These are phyloP conservation scores for Cladosporium sp. DNA, from an alignment of 2,329 filamentous ascomycete genomes.

Conservation along the genomic window DNA sequence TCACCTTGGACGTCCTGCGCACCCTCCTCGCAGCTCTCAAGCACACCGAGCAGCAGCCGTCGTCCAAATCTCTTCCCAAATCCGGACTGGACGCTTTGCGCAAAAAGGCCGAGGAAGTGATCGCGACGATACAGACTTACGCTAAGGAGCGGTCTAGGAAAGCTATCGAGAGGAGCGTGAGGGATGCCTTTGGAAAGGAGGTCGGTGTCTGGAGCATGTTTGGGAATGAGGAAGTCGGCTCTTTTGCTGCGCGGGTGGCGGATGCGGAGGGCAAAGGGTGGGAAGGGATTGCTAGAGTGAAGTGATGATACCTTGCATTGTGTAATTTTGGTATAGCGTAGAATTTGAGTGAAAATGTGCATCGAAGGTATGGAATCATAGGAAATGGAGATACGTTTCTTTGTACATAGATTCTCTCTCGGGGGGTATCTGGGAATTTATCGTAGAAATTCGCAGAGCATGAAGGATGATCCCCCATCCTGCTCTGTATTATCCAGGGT, in stretches of 20 bases:
- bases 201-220: slow-evolving; percentile 14
- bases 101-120: slow-evolving; percentile 16
- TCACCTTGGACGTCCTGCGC: slow-evolving; percentile 24
- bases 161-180: slow-evolving; percentile 14
- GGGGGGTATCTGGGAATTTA: not conserved
- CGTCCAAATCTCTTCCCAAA: slow-evolving; percentile 7
- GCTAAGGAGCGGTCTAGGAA: slow-evolving; percentile 20
- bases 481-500: not conserved
- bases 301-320: no score
- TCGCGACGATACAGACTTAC: slow-evolving; percentile 21
- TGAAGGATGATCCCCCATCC: not conserved
- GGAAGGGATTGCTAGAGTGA: slow-evolving; percentile 26
- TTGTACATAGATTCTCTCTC: not conserved
- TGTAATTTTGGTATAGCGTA: no score
- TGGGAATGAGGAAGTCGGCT: slow-evolving; percentile 11
- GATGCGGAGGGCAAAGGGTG: slow-evolving; percentile 25
- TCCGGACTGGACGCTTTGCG: slow-evolving; percentile 17
- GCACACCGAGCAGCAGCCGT: slow-evolving; percentile 6
- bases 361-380: no score
- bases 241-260: slow-evolving; percentile 21
- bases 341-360: no score
- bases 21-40: slow-evolving; percentile 20
- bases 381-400: not conserved
- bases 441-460: no score
- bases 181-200: slow-evolving; percentile 8